These are phyloP conservation scores for Apiotrichum sp. DNA, from an alignment of 1,284 basidiomycete species.

Conservation along the genomic window DNA sequence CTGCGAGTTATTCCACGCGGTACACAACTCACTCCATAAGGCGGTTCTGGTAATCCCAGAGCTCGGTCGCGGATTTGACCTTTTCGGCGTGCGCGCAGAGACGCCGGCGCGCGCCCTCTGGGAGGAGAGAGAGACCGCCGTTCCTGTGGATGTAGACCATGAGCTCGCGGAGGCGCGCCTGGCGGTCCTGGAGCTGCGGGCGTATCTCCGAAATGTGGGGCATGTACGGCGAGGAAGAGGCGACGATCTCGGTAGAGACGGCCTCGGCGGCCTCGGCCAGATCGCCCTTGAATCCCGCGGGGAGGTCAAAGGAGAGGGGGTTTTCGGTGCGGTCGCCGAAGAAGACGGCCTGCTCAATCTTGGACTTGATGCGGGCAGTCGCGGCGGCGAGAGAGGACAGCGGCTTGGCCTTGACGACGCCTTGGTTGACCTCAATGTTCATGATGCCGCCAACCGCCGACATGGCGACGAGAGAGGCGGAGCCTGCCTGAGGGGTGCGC, in stretches of 20 bases:
- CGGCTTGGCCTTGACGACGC: constrained; percentile 7
- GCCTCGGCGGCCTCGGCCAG: constrained; percentile 49
- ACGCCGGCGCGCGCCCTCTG: constrained; percentile 66
- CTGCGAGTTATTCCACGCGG: too few species aligned
- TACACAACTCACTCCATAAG: constrained; percentile 41
- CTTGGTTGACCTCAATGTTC: constrained; percentile 31
- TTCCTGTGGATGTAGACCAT: constrained; percentile 85
- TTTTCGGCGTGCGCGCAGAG: constrained; percentile 85
- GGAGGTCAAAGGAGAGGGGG: constrained; percentile 52
- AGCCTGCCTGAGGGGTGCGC: neutral
- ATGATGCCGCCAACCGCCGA: constrained; percentile 39
- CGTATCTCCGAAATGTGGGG: constrained; percentile 72
- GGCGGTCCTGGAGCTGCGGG: constrained; percentile 68
- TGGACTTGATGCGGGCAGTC: constrained; percentile 47
- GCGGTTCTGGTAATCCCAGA: constrained; percentile 75
- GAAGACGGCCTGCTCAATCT: constrained; percentile 54
- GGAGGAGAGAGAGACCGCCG: constrained; percentile 68
- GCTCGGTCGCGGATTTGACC: constrained; percentile 68
- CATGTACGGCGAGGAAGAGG: constrained; percentile 59
- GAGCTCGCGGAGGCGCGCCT: constrained; percentile 69
- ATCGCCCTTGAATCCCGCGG: constrained; percentile 47
- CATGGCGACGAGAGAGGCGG: constrained; percentile 31
- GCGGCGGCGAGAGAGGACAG: constrained; percentile 17
- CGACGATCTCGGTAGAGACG: constrained; percentile 49
- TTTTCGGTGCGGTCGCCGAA: constrained; percentile 51